Base-by-base conservation (phyloP, 768 basidiomycete genomes). In the Daedaleopsis sinensis region DNA sequence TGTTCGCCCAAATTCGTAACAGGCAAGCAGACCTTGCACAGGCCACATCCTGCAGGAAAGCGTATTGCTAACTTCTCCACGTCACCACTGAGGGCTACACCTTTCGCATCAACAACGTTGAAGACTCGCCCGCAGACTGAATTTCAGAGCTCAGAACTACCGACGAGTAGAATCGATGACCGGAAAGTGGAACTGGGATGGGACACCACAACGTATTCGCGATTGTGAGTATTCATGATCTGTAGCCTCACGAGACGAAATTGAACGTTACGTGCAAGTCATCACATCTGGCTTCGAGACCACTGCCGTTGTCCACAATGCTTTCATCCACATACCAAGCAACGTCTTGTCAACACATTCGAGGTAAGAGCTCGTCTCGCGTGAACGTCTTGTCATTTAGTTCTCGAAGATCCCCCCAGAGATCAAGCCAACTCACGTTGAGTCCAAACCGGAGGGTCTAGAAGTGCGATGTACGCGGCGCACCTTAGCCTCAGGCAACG, bases 231-330 rank as follows among this genome's bases (percentile, higher is more conserved):
- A 47, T 11, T 3, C 43, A 35, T 18, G 46, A 9, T 7, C 50
- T 46, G 55, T 13, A n/a, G 38, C 46, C 15, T 38, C 47, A 55
- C 37, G 56, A 32, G 27, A 32, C 48, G 49, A 11, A 38, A 52
- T 49, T 32, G 36, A 48, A 49, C 27, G 21, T 11, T 3, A 43
- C n/a, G 7, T 65, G 1, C 35, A 65, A 98, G 96, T 70, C 93
- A 96, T 71, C 87, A 94, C 68, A 84, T 94, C 44, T 97, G 94
- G 91, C 77, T 98, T 23, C 80, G 93, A 47, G 96, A 98, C 70
- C 96, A 98, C 66, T 98, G 96, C 71, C 82, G 94, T 37, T 97
- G 94, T 72, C 77, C 89, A 6, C 77, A 84, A 52, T 96, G 94
- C 73, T 96, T 92, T 69, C 96, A 98, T 73, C 78, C 88, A 0